Evolutionary conservation across 371 early-diverging fungal species (phyloP).

Genomic region (Chytridium lagenaria): DNA sequence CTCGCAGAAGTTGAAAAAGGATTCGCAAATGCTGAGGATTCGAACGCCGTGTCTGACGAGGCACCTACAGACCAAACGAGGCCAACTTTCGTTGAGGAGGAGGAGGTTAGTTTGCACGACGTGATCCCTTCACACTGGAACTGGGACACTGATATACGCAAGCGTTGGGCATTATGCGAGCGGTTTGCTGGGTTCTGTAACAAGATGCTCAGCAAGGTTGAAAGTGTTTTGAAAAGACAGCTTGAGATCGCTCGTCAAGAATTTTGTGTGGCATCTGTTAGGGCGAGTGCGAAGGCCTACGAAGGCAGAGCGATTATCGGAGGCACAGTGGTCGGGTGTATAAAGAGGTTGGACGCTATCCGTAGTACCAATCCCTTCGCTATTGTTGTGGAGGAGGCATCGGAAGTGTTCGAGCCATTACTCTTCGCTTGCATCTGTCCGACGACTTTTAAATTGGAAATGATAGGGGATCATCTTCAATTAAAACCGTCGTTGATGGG

Average conservation of each 20-base stretch:
- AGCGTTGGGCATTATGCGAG: conserved; percentile 35
- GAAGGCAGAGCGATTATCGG: conserved; percentile 45
- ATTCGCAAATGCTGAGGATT: too few relatives aligned
- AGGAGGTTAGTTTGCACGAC: background rate
- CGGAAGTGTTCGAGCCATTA: conserved; percentile 46
- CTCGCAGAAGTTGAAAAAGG: background rate
- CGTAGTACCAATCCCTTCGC: conserved; percentile 43
- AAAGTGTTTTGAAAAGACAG: conserved; percentile 11
- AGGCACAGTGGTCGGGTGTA: conserved; percentile 47
- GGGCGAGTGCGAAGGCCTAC: conserved; percentile 40
- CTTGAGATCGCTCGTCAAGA: conserved; percentile 16
- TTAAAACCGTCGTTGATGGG: conserved; percentile 43
- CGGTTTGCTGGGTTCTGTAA: conserved; percentile 13
- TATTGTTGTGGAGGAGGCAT: conserved; percentile 47
- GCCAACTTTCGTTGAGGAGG: background rate
- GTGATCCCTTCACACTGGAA: conserved; percentile 25
- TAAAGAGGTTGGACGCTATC: conserved; percentile 40
- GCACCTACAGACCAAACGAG: conserved; percentile 10
- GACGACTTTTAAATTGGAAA: conserved; percentile 40
- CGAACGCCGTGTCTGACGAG: conserved; percentile 31
- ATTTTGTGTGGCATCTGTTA: conserved; percentile 32
- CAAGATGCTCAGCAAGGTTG: conserved; percentile 9
- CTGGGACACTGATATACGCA: conserved; percentile 33
- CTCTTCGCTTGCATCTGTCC: conserved; percentile 36
- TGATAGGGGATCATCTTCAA: conserved; percentile 48